phyloP scores from a whole-genome alignment of 495 filamentous ascomycete genomes.

The Lentithecium fluviatile region DNA sequence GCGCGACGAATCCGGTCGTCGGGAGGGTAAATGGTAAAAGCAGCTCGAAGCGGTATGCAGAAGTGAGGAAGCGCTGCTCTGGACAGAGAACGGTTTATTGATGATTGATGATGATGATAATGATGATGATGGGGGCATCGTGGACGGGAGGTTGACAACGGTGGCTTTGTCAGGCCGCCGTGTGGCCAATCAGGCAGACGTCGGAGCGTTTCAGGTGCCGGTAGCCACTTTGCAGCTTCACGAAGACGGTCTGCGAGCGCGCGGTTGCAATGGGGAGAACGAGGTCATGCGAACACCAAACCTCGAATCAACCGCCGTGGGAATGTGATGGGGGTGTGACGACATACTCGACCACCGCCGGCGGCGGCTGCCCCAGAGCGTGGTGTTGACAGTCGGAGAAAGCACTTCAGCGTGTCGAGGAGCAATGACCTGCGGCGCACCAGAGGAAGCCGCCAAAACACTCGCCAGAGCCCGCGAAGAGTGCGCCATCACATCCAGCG shows the following conservation, averaged over 20 bases:
- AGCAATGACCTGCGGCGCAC: too few species aligned
- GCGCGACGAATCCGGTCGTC: conserved; percentile 14
- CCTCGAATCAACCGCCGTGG: conserved; percentile 17
- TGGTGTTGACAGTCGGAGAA: background rate
- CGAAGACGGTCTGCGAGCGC: conserved; percentile 9
- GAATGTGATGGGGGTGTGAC: conserved; percentile 14
- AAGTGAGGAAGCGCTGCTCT: background rate
- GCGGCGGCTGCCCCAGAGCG: background rate
- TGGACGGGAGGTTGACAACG: background rate
- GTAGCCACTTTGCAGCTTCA: too few species aligned
- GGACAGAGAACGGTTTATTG: background rate
- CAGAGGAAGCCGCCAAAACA: background rate
- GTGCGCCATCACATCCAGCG: background rate
- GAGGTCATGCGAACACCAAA: background rate
- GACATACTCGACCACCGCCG: conserved; percentile 1
- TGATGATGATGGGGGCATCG: background rate
- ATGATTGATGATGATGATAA: too few species aligned
- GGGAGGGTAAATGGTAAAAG: conserved; percentile 14
- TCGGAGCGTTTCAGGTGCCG: too few species aligned
- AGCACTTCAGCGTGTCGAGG: background rate
- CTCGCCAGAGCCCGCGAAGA: background rate
- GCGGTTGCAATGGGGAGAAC: conserved; percentile 19
- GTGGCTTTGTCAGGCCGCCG: too few species aligned
- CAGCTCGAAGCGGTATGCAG: background rate
- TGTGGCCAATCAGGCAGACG: too few species aligned